Evolutionary conservation across 768 basidiomycete species (phyloP).

Genomic region (Tricholoma furcatifolium): DNA sequence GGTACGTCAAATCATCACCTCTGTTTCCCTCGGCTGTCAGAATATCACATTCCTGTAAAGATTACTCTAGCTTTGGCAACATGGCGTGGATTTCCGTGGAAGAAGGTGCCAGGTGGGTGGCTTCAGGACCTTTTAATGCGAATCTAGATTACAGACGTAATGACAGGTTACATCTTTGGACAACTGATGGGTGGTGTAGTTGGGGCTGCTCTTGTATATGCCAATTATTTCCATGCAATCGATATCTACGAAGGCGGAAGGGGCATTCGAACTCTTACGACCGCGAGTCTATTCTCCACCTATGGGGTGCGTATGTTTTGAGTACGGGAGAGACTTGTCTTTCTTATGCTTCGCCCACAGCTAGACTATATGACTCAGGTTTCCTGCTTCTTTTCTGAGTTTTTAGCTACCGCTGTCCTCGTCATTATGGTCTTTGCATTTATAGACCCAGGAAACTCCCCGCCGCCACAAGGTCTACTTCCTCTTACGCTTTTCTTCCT

Average conservation of each 20-base stretch:
- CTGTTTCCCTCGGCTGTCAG: background rate
- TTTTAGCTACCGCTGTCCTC: slow-evolving; percentile 58
- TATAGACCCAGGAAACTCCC: slow-evolving; percentile 51
- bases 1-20: slow-evolving; percentile 16
- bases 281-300: slow-evolving; percentile 58
- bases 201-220: slow-evolving; percentile 61
- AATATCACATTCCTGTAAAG: slow-evolving; percentile 23
- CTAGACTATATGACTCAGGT: slow-evolving; percentile 33
- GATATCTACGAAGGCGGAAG: slow-evolving; percentile 59
- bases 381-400: slow-evolving; percentile 48
- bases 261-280: slow-evolving; percentile 50
- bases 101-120: slow-evolving; percentile 54
- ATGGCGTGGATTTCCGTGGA: slow-evolving; percentile 69
- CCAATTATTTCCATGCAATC: slow-evolving; percentile 68
- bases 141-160: background rate
- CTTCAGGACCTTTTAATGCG: background rate
- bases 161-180: slow-evolving; percentile 49
- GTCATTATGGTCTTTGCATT: slow-evolving; percentile 54
- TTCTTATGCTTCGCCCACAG: slow-evolving; percentile 1
- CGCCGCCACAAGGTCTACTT: slow-evolving; percentile 49
- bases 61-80: slow-evolving; percentile 62
- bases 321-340: background rate
- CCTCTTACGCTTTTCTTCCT: slow-evolving; percentile 58
- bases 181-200: slow-evolving; percentile 63
- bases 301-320: slow-evolving; percentile 46